Conservation (phyloP, 2,329 filamentous ascomycete species). For the Pestalotiopsis sp. region DNA sequence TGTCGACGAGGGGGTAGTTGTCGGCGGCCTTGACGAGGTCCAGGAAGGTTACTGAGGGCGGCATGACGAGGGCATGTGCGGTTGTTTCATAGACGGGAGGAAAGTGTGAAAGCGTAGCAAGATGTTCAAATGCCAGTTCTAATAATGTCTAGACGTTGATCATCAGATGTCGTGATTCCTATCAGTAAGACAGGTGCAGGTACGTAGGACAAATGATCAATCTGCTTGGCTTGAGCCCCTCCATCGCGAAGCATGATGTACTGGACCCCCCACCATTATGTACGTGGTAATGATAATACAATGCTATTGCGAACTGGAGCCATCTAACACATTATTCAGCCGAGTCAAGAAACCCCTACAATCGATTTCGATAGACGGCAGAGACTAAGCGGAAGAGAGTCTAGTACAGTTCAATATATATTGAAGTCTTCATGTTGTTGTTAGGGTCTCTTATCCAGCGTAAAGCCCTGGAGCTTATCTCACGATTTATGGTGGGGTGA, state of each 20-base stretch:
- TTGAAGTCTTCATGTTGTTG: too few species aligned
- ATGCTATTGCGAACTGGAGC: too few species aligned
- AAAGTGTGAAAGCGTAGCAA: not conserved
- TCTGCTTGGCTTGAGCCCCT: not conserved
- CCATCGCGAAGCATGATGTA: not conserved
- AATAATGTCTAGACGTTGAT: not conserved
- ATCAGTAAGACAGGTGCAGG: not conserved
- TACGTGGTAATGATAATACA: not conserved
- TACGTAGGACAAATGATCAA: not conserved
- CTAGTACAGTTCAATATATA: too few species aligned
- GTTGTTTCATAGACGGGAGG: not conserved
- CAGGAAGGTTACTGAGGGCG: conserved; percentile 29
- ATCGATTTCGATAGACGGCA: too few species aligned
- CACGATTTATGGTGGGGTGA: too few species aligned
- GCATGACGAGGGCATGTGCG: conserved; percentile 9
- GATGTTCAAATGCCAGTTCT: not conserved
- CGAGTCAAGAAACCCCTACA: too few species aligned
- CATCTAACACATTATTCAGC: too few species aligned
- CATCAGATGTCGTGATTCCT: not conserved
- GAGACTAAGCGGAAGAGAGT: too few species aligned
- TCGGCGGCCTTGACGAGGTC: conserved; percentile 44
- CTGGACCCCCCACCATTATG: not conserved
- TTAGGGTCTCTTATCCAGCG: too few species aligned
- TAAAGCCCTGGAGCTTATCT: too few species aligned
- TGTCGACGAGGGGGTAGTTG: conserved; percentile 47